Conservation (phyloP, 1,139 yeast species). For the Blastobotrys ciferrii region DNA sequence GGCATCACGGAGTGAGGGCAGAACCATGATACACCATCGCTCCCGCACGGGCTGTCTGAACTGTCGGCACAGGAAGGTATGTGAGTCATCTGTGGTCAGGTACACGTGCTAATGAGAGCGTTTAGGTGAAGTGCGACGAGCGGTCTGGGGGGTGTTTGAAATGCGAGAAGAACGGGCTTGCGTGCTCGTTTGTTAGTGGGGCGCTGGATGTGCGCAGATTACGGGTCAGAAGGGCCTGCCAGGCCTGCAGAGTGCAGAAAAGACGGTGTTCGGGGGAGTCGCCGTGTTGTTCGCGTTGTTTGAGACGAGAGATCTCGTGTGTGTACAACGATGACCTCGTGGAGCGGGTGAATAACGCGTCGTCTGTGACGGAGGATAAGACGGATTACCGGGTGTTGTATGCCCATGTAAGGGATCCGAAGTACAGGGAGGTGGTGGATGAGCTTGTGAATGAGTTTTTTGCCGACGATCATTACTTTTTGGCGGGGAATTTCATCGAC, state of each 20-base stretch:
- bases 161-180: slow-evolving; percentile 8
- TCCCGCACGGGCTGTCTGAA: slow-evolving; percentile 12
- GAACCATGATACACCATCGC: slow-evolving; percentile 2
- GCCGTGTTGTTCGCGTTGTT: slow-evolving; percentile 7
- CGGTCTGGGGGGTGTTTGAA: slow-evolving; percentile 8
- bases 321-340: slow-evolving; percentile 3
- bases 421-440: slow-evolving; percentile 1
- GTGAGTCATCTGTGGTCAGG: not conserved
- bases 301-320: not conserved
- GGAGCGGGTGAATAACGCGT: not conserved
- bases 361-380: not conserved
- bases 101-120: not conserved
- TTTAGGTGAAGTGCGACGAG: slow-evolving; percentile 11
- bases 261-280: slow-evolving; percentile 10
- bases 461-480: slow-evolving; percentile 2
- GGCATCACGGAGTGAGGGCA: not conserved
- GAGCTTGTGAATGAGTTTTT: slow-evolving; percentile 8
- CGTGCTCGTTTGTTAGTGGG: slow-evolving; percentile 9
- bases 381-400: slow-evolving; percentile 7
- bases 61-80: slow-evolving; percentile 11
- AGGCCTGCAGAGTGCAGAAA: slow-evolving; percentile 6
- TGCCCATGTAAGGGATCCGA: slow-evolving; percentile 1
- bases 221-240: slow-evolving; percentile 10
- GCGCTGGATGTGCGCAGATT: slow-evolving; percentile 5
- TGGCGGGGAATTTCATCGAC: slow-evolving; percentile 9